Evolutionary conservation across 768 basidiomycete species (phyloP).

Genomic region (Russula emetica): DNA sequence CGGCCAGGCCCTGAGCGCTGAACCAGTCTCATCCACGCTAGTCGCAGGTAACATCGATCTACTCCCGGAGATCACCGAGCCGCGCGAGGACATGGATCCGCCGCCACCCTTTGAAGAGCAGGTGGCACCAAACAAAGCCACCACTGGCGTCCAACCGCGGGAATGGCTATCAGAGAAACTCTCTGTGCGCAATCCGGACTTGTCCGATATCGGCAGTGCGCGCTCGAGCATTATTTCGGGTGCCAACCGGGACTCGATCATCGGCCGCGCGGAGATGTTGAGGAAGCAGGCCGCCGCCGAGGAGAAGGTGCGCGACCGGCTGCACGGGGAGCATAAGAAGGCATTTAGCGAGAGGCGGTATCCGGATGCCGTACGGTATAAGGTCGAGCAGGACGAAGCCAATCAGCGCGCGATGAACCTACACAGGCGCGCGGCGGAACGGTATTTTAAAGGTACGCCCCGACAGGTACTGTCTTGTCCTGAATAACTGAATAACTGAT

Average conservation of each 20-base stretch:
- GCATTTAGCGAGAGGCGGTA: conserved; percentile 31
- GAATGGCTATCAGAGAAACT: conserved; percentile 21
- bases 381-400: conserved; percentile 34
- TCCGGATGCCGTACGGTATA: conserved; percentile 31
- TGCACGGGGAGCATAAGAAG: conserved; percentile 28
- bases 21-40: conserved; percentile 16
- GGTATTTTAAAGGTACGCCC: conserved; percentile 36
- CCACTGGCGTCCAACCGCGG: conserved; percentile 9
- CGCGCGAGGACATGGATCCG: conserved; percentile 17
- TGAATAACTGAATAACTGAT: not conserved
- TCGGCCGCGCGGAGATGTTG: conserved; percentile 33
- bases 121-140: not conserved
- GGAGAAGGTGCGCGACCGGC: conserved; percentile 31
- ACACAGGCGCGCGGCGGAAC: conserved; percentile 35
- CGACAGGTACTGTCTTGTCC: not conserved
- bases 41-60: conserved; percentile 17
- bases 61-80: conserved; percentile 26
- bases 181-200: conserved; percentile 16
- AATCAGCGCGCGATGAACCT: conserved; percentile 32
- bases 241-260: conserved; percentile 29
- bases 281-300: conserved; percentile 32
- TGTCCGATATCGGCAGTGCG: conserved; percentile 17
- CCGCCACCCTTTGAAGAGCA: conserved; percentile 22
- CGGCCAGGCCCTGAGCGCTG: not conserved
- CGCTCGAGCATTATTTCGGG: conserved; percentile 33